phyloP scores from a whole-genome alignment of 2,329 filamentous ascomycete species.

The Verticillium nubilum region DNA sequence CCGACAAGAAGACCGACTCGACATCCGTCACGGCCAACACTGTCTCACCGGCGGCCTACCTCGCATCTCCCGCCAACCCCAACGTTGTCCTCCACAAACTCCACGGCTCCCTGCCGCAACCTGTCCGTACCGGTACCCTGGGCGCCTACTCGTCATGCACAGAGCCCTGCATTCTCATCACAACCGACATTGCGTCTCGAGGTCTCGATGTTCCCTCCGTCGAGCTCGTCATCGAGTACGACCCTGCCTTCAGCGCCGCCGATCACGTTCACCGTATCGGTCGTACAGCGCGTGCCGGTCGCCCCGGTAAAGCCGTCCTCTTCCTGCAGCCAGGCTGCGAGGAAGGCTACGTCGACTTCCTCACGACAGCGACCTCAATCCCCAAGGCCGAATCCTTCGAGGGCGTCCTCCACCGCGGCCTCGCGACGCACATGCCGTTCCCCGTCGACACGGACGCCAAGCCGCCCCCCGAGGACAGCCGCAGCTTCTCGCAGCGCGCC shows the following conservation, averaged over 20 bases:
- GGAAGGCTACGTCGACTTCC: constrained; percentile 79
- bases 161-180: constrained; percentile 77
- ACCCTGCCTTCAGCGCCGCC: constrained; percentile 86
- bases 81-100: constrained; percentile 75
- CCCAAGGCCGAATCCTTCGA: constrained; percentile 48
- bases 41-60: constrained; percentile 62
- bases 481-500: constrained; percentile 36
- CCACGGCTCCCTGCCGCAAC: constrained; percentile 86
- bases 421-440: constrained; percentile 54
- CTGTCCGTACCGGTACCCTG: constrained; percentile 81
- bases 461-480: constrained; percentile 36
- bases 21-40: constrained; percentile 43
- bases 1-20: constrained; percentile 9
- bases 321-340: constrained; percentile 90
- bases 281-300: constrained; percentile 87
- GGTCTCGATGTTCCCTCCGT: constrained; percentile 94
- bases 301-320: constrained; percentile 77
- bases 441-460: constrained; percentile 63
- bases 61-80: constrained; percentile 71
- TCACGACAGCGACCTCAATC: constrained; percentile 45
- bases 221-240: constrained; percentile 92
- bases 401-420: constrained; percentile 58
- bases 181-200: constrained; percentile 92
- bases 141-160: constrained; percentile 69
- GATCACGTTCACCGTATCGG: constrained; percentile 95